A percentile compares a stretch with the other conserved stretches of the same genome.
Evolutionary conservation across 169 alveolate species (phyloP).

Genomic region (Toxoplasma gondii): DNA sequence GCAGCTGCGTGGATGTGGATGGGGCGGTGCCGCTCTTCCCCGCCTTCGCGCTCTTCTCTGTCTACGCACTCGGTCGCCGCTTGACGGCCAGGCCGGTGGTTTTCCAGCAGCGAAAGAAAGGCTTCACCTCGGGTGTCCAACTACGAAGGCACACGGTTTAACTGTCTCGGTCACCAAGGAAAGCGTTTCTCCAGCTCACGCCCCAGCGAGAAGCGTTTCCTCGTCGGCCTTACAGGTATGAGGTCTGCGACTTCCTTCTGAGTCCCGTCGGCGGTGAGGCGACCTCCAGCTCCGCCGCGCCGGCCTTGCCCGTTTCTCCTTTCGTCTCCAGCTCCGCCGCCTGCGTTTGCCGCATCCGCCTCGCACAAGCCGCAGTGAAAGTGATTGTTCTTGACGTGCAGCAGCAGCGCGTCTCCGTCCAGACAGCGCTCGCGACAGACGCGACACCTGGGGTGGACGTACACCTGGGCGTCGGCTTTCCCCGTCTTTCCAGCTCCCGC

Average conservation of each 20-base stretch:
- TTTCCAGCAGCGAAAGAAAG: too few relatives aligned
- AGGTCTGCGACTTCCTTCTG: background rate
- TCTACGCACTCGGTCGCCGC: too few relatives aligned
- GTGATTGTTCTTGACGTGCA: slow-evolving; percentile 6
- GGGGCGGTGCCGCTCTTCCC: too few relatives aligned
- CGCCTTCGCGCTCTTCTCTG: too few relatives aligned
- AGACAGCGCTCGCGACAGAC: background rate
- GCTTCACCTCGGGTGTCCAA: too few relatives aligned
- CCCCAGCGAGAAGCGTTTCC: too few relatives aligned
- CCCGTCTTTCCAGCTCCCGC: too few relatives aligned
- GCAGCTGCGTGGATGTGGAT: too few relatives aligned
- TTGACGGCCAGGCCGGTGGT: too few relatives aligned
- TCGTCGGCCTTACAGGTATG: background rate
- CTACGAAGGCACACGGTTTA: too few relatives aligned
- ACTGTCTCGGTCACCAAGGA: too few relatives aligned
- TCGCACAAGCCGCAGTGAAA: slow-evolving; percentile 26
- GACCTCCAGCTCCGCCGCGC: background rate
- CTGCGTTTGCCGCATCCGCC: background rate
- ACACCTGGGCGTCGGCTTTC: background rate
- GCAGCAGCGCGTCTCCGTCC: slow-evolving; percentile 34
- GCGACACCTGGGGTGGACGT: slow-evolving; percentile 37
- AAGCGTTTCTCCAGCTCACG: too few relatives aligned
- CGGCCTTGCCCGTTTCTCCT: background rate
- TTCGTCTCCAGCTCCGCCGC: background rate
- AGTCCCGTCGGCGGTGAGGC: background rate